Evolutionary conservation across 352 stramenopile species (phyloP).

Genomic region (Phytophthora kernoviae): DNA sequence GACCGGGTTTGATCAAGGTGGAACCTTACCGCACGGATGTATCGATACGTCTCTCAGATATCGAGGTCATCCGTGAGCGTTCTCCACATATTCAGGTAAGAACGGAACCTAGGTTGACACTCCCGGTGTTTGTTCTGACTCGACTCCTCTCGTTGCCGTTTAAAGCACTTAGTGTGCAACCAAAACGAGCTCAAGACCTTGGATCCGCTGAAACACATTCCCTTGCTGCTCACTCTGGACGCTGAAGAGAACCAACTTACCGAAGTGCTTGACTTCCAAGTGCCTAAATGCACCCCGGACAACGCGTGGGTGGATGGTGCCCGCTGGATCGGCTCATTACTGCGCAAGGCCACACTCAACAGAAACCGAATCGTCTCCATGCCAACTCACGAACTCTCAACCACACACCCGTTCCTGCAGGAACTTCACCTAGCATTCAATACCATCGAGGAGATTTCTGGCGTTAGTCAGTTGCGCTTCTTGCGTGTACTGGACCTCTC

Average conservation of each 20-base stretch:
- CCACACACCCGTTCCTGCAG: slow-evolving; percentile 63
- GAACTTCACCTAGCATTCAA: slow-evolving; percentile 73
- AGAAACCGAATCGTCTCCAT: slow-evolving; percentile 61
- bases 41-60: slow-evolving; percentile 48
- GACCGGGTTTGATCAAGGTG: slow-evolving; percentile 11
- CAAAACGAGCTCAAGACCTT: slow-evolving; percentile 59
- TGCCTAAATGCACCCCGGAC: slow-evolving; percentile 52
- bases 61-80: slow-evolving; percentile 44
- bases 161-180: slow-evolving; percentile 60
- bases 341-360: slow-evolving; percentile 57
- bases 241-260: slow-evolving; percentile 65
- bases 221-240: slow-evolving; percentile 61
- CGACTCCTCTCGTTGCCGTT: slow-evolving; percentile 1
- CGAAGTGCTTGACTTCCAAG: slow-evolving; percentile 66
- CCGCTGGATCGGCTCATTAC: slow-evolving; percentile 66
- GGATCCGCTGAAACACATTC: slow-evolving; percentile 47
- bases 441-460: slow-evolving; percentile 50
- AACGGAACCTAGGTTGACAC: neutral
- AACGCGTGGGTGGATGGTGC: slow-evolving; percentile 63
- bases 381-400: slow-evolving; percentile 40
- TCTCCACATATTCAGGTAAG: slow-evolving; percentile 70
- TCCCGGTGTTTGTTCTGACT: neutral
- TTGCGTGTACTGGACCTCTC: slow-evolving; percentile 73
- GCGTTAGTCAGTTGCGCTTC: slow-evolving; percentile 59
- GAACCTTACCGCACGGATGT: too few species aligned